These are phyloP conservation scores for Trypanosoma cruzi DNA, from an alignment of 208 protist species.

Conservation along the genomic window DNA sequence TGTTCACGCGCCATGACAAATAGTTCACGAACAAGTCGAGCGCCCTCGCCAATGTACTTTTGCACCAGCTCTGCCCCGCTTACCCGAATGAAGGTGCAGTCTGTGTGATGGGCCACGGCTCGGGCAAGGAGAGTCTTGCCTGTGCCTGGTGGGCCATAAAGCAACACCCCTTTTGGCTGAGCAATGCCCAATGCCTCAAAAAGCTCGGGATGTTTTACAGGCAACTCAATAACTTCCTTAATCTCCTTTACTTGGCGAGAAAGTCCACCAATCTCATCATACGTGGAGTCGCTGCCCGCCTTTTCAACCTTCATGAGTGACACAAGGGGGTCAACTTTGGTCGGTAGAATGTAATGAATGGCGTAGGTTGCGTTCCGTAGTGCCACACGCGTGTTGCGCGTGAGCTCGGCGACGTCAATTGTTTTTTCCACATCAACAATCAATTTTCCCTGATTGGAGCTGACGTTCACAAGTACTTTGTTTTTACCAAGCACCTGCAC, in stretches of 20 bases:
- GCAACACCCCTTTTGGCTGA: conserved; percentile 99
- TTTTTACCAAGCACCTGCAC: conserved; percentile 99
- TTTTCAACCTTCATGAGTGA: conserved; percentile 99
- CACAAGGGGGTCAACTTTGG: conserved; percentile 99
- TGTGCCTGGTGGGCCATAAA: conserved; percentile 97
- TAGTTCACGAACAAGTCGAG: conserved; percentile 99
- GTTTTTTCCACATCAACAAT: conserved; percentile 98
- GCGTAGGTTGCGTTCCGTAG: conserved; percentile 96
- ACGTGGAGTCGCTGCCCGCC: conserved; percentile 99
- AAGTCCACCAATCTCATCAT: conserved; percentile 99
- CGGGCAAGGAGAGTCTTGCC: conserved; percentile 99
- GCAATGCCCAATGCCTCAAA: conserved; percentile 99
- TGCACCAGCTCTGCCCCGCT: conserved; percentile 99
- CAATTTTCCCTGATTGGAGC: conserved; percentile 96
- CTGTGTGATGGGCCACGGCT: conserved; percentile 99
- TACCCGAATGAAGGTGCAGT: conserved; percentile 99
- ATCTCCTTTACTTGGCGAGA: conserved; percentile 98
- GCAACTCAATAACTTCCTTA: conserved; percentile 89
- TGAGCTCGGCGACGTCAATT: conserved; percentile 94
- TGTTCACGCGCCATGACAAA: conserved; percentile 99
- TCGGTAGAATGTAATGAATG: conserved; percentile 98
- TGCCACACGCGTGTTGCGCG: conserved; percentile 97
- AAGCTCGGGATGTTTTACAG: conserved; percentile 98
- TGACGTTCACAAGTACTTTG: conserved; percentile 98
- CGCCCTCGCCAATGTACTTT: conserved; percentile 99